A percentile compares a stretch with the other conserved stretches of the same genome.
phyloP scores from a whole-genome alignment of 2,329 filamentous ascomycete genomes.

The Shiraia bambusicola region DNA sequence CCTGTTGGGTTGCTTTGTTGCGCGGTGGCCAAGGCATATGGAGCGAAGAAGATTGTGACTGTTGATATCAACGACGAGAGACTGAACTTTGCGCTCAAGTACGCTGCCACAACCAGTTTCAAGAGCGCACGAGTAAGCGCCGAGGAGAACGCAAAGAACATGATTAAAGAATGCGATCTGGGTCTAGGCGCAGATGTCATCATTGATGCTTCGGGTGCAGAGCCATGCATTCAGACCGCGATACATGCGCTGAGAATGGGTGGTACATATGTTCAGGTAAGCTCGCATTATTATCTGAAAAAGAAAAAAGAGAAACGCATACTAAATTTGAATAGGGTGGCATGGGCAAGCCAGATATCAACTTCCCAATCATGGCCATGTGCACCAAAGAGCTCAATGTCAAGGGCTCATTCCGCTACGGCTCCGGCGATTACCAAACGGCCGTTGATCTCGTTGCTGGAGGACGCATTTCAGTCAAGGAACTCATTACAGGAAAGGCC shows the following conservation, averaged over 20 bases:
- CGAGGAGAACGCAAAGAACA: conserved; percentile 70
- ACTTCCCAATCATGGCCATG: conserved; percentile 86
- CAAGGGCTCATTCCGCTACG: conserved; percentile 88
- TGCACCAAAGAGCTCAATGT: conserved; percentile 87
- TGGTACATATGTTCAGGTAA: conserved; percentile 50
- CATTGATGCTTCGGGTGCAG: conserved; percentile 52
- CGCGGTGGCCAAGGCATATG: conserved; percentile 80
- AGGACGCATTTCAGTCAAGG: conserved; percentile 73
- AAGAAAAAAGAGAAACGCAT: too few species aligned
- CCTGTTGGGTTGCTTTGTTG: conserved; percentile 81
- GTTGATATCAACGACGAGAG: conserved; percentile 84
- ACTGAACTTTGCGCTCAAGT: conserved; percentile 74
- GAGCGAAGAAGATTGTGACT: conserved; percentile 79
- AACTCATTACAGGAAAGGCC: conserved; percentile 75
- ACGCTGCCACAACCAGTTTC: conserved; percentile 68
- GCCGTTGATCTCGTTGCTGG: conserved; percentile 74
- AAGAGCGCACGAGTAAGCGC: conserved; percentile 60
- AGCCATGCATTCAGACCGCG: conserved; percentile 52
- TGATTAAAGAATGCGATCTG: conserved; percentile 66
- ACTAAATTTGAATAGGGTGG: conserved; percentile 56
- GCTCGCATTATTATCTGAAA: too few species aligned
- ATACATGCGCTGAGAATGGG: conserved; percentile 53
- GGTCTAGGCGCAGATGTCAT: conserved; percentile 52
- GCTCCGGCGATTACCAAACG: conserved; percentile 81
- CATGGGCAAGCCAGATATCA: conserved; percentile 87